Evolutionary conservation across 257 asterid genomes (phyloP).

Genomic region (Marsdenia floribunda): DNA sequence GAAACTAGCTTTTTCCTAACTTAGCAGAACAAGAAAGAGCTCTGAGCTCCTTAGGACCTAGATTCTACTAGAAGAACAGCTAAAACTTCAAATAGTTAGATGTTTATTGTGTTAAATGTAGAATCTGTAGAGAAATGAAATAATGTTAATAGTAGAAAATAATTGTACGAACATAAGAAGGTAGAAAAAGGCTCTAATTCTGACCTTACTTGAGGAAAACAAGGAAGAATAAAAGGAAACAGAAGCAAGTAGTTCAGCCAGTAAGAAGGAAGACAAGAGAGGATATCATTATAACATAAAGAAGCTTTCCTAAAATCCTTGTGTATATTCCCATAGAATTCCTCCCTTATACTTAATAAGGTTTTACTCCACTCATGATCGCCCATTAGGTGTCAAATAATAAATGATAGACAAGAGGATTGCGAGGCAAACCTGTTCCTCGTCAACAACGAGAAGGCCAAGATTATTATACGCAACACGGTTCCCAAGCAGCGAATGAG

Average conservation of each 20-base stretch:
- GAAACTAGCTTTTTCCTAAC: not conserved
- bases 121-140: not conserved
- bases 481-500: conserved; percentile 86
- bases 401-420: conserved; percentile 24
- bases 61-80: conserved; percentile 1
- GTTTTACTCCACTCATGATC: not conserved
- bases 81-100: not conserved
- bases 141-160: not conserved
- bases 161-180: not conserved
- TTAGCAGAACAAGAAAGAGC: not conserved
- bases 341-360: not conserved
- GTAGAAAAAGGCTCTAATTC: not conserved
- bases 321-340: too few relatives aligned
- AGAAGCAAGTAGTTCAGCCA: not conserved
- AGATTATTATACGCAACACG: conserved; percentile 86
- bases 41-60: not conserved
- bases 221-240: not conserved
- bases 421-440: conserved; percentile 75
- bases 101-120: not conserved
- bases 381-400: not conserved
- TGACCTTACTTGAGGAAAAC: not conserved
- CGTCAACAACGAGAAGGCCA: conserved; percentile 96
- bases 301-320: not conserved
- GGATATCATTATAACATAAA: not conserved
- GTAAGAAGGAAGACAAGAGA: not conserved